Conservation (phyloP, 805 yeast genomes). For the Saccharomycopsis babjevae region DNA sequence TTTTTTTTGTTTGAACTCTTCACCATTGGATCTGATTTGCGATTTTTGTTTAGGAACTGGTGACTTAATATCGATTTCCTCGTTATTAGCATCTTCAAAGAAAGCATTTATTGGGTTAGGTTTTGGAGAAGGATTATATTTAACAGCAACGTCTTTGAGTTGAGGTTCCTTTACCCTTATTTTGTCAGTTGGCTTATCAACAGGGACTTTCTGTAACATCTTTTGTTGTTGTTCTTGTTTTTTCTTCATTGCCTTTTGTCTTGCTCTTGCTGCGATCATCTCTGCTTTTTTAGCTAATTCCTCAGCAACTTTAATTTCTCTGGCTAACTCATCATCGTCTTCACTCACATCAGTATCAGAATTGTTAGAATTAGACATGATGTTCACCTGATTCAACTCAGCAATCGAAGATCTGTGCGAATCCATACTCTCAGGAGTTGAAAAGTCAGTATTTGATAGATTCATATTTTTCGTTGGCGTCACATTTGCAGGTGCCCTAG, state of each 20-base stretch:
- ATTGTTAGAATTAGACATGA: background rate
- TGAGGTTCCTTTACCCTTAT: background rate
- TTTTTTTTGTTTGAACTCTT: background rate
- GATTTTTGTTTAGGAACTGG: background rate
- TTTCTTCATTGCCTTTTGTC: background rate
- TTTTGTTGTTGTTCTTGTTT: background rate
- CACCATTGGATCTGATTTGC: background rate
- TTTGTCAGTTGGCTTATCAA: background rate
- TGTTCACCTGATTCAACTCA: background rate
- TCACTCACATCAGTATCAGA: background rate
- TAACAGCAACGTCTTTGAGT: background rate
- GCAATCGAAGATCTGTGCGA: background rate
- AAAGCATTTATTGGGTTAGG: background rate
- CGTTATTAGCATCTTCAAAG: background rate
- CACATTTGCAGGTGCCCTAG: background rate
- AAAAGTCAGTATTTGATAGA: background rate
- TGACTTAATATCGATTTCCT: background rate
- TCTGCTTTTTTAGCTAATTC: constrained; percentile 3
- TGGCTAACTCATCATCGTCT: constrained; percentile 1
- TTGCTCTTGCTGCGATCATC: background rate
- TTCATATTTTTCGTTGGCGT: background rate
- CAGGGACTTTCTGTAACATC: background rate
- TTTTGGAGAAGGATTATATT: background rate
- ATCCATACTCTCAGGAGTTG: background rate
- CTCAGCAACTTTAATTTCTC: constrained; percentile 2